Evolutionary conservation across 2,329 filamentous ascomycete genomes (phyloP), one percentile per base, ranked within the genome.

Genomic region (Fusarium neocosmosporiellum): DNA sequence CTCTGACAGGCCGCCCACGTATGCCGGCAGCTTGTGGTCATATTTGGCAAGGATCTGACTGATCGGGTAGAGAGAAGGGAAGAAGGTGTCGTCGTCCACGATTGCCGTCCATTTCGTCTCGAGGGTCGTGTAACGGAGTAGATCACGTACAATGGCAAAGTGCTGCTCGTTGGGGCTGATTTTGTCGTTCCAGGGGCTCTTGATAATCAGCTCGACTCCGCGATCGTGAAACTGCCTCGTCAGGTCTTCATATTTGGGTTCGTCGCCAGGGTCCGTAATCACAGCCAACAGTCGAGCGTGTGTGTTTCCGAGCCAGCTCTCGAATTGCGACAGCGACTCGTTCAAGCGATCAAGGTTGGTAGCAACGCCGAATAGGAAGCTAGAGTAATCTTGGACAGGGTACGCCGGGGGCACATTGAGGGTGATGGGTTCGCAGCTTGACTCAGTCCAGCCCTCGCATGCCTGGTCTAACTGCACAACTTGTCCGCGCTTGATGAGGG

Each of bases 81-180:
- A 91, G 78, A 91, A 91, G 2, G 89, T 91, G 73, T 91, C 89
- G 74, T 91, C 89, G 75, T 91, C 89, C 39, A 91, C 84, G 57
- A 91, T 82, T 53, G 85, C 86, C 16, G 86, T 84, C 89, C 89
- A 91, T 34, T 83, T 81, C 0, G 88, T 89, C 16, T 82, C 74
- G 0, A 84, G 78, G 11, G 80, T 83, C 34, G 82, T 78, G 58
- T 85, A 81, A 27, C 83, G 77, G 27, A 88, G 79, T 67, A 91
- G 83, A 39, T 87, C 82, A 31, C 84, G 81, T 10, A 91, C 78
- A 14, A 91, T 83, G 14, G 87, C 84, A 76, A 91, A 90, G 75
- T 91, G 89, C 41, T 88, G 87, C 68, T 89, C 84, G 50, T 88
- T 86, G 31, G 87, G 83, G 4, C 78, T 81, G 34, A 83, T 81